phyloP scores from a whole-genome alignment of 805 yeast species.

The Wickerhamiella sergipiensis region DNA sequence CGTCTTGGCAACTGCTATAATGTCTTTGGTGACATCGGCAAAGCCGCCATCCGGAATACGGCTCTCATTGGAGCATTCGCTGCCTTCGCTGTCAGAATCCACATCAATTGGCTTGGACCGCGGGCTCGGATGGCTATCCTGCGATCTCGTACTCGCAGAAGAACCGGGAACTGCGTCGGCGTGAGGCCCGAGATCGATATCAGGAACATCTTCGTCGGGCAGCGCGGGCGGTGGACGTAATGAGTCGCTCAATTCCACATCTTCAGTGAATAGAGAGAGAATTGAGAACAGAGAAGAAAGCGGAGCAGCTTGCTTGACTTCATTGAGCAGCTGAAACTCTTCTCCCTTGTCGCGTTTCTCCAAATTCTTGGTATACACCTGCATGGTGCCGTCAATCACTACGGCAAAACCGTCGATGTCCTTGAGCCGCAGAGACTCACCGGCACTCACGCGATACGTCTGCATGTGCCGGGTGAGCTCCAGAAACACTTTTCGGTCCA shows the following conservation, averaged over 20 bases:
- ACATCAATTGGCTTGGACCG: neutral
- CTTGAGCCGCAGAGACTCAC: constrained; percentile 62
- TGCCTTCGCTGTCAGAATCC: neutral
- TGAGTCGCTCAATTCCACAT: constrained; percentile 18
- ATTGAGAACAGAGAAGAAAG: constrained; percentile 72
- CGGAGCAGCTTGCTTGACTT: constrained; percentile 72
- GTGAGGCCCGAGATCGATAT: neutral
- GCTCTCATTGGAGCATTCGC: neutral
- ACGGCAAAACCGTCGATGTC: constrained; percentile 76
- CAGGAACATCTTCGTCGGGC: constrained; percentile 4
- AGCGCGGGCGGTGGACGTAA: neutral
- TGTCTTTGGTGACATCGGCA: constrained; percentile 19
- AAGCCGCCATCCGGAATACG: constrained; percentile 6
- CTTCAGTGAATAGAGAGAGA: constrained; percentile 53
- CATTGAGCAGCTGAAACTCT: constrained; percentile 62
- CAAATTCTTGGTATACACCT: constrained; percentile 30
- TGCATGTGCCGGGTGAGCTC: constrained; percentile 86
- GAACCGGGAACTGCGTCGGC: too few relatives aligned
- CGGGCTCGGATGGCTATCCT: neutral
- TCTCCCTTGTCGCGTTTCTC: constrained; percentile 32
- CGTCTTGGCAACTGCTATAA: constrained; percentile 62
- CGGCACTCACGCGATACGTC: constrained; percentile 65
- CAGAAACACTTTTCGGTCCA: constrained; percentile 81
- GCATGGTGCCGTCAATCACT: constrained; percentile 82
- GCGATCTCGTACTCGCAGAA: too few relatives aligned